A percentile compares a stretch with the other conserved stretches of the same genome.
Evolutionary conservation across 2,329 filamentous ascomycete species (phyloP).

Genomic region (Rutstroemia sydowiana): DNA sequence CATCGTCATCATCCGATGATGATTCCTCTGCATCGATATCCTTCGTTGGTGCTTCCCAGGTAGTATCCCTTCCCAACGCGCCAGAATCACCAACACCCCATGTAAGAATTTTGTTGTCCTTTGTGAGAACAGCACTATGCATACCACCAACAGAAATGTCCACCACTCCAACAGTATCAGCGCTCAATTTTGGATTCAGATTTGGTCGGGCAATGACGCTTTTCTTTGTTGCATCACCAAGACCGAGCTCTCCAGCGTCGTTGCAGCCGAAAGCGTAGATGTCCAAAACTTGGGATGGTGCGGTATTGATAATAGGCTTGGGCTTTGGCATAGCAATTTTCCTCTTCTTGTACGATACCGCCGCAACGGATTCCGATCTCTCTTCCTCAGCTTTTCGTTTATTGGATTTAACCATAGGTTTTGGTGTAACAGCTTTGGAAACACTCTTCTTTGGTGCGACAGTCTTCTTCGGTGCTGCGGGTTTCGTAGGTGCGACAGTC

Average conservation of each 20-base stretch:
- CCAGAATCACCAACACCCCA: conserved; percentile 86
- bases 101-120: conserved; percentile 71
- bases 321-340: not conserved
- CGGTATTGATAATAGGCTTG: conserved; percentile 43
- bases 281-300: conserved; percentile 56
- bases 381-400: conserved; percentile 8
- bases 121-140: conserved; percentile 69
- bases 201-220: conserved; percentile 69
- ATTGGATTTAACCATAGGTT: conserved; percentile 4
- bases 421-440: not conserved
- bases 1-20: conserved; percentile 38
- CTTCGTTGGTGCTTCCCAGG: conserved; percentile 55
- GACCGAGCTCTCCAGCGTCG: conserved; percentile 68
- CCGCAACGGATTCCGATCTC: not conserved
- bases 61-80: conserved; percentile 67
- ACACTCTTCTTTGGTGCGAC: conserved; percentile 2
- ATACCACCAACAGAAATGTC: conserved; percentile 73
- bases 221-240: conserved; percentile 59
- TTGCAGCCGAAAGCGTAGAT: conserved; percentile 77
- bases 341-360: conserved; percentile 1
- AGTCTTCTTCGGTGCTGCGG: not conserved
- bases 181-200: conserved; percentile 52
- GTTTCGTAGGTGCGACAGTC: not conserved
- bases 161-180: conserved; percentile 59
- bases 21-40: conserved; percentile 36